These are phyloP conservation scores for Musa schizocarpa DNA, from an alignment of 176 grass and related monocot species.

Conservation along the genomic window DNA sequence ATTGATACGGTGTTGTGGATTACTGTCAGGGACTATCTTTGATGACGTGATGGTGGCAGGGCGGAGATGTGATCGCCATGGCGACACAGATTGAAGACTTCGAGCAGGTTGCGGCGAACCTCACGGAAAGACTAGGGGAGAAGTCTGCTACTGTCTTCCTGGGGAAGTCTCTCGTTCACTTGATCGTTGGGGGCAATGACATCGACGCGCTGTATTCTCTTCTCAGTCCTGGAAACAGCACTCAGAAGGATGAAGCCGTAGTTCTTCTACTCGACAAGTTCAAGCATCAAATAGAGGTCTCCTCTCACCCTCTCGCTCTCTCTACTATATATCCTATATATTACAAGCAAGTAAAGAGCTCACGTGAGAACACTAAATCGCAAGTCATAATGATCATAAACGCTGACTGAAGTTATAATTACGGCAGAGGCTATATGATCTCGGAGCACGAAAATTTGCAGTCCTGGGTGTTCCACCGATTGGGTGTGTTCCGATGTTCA, in stretches of 20 bases:
- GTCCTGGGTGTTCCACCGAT: not conserved
- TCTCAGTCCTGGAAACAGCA: slow-evolving; percentile 12
- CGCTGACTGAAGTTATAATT: not conserved
- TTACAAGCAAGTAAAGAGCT: not conserved
- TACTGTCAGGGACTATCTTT: not conserved
- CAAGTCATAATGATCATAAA: not conserved
- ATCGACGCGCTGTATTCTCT: not conserved
- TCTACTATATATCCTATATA: not conserved
- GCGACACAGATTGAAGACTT: slow-evolving; percentile 27
- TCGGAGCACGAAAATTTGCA: slow-evolving; percentile 29
- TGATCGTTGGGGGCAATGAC: slow-evolving; percentile 30
- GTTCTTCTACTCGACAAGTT: slow-evolving; percentile 10
- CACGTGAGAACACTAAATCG: no score
- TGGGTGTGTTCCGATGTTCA: slow-evolving; percentile 23
- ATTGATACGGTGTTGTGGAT: no score
- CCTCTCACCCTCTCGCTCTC: not conserved
- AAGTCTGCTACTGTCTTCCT: not conserved
- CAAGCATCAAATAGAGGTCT: slow-evolving; percentile 23
- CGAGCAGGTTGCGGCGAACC: not conserved
- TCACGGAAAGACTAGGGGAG: slow-evolving; percentile 1
- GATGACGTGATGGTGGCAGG: not conserved
- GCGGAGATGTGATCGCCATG: slow-evolving; percentile 10
- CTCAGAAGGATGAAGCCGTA: slow-evolving; percentile 7
- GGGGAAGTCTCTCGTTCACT: slow-evolving; percentile 23
- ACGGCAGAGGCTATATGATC: not conserved